Conservation (phyloP, 1,284 basidiomycete genomes). For the Pseudozyma sp. region DNA sequence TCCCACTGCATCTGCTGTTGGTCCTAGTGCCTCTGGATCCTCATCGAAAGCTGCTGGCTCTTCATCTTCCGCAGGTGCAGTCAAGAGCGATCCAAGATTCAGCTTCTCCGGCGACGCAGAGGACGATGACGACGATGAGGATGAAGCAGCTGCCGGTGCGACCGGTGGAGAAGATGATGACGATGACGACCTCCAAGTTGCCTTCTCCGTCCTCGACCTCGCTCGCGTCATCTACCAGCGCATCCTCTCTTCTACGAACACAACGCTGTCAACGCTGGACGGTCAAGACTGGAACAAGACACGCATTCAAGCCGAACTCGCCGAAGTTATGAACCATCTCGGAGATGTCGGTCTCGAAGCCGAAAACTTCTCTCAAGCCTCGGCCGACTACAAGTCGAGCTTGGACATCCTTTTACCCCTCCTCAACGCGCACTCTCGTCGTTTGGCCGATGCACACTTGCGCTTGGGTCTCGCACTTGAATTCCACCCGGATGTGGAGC, state of each 20-base stretch:
- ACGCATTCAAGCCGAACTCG: constrained; percentile 56
- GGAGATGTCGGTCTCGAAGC: constrained; percentile 66
- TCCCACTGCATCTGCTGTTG: constrained; percentile 13
- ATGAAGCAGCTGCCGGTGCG: constrained; percentile 26
- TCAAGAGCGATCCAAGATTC: constrained; percentile 53
- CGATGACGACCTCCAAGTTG: constrained; percentile 63
- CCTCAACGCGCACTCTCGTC: constrained; percentile 59
- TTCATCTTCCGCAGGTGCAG: constrained; percentile 16
- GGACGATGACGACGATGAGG: constrained; percentile 61
- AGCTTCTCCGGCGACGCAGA: constrained; percentile 63
- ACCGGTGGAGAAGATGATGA: constrained; percentile 52
- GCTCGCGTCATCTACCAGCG: constrained; percentile 63
- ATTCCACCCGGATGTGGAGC: constrained; percentile 59
- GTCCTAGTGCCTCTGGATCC: constrained; percentile 13
- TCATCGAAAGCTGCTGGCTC: constrained; percentile 24
- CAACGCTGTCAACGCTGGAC: constrained; percentile 51
- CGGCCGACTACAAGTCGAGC: constrained; percentile 57
- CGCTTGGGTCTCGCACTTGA: constrained; percentile 66
- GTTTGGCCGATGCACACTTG: constrained; percentile 65
- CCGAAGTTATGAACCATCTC: constrained; percentile 66
- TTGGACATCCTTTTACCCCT: constrained; percentile 56
- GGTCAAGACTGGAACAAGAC: constrained; percentile 46
- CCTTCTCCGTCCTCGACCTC: constrained; percentile 64
- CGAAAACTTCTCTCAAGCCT: constrained; percentile 68
- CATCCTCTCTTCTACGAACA: constrained; percentile 26